These are phyloP conservation scores for Cynanchum wilfordii DNA, from an alignment of 257 asterid species.

Conservation along the genomic window DNA sequence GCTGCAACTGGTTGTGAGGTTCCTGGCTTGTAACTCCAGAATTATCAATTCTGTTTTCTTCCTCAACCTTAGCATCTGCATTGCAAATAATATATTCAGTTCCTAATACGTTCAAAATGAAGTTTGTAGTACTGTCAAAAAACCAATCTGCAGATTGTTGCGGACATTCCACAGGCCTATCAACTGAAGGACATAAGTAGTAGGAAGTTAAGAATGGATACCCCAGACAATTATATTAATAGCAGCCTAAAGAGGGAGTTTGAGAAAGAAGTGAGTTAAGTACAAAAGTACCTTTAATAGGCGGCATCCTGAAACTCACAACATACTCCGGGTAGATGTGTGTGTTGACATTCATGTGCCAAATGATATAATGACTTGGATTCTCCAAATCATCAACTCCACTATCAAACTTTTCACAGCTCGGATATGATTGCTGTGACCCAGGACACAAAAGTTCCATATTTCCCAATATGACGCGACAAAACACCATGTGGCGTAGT, in stretches of 20 bases:
- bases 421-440: slow-evolving; percentile 24
- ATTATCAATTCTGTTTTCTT: slow-evolving; percentile 26
- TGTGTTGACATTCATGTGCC: slow-evolving; percentile 23
- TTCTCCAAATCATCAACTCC: slow-evolving; percentile 26
- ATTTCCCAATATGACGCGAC: slow-evolving; percentile 23
- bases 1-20: slow-evolving; percentile 22
- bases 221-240: background rate
- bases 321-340: slow-evolving; percentile 26
- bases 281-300: slow-evolving; percentile 8
- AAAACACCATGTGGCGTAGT: slow-evolving; percentile 10
- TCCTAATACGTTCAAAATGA: background rate
- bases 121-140: background rate
- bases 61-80: slow-evolving; percentile 21
- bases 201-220: background rate
- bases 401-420: slow-evolving; percentile 23
- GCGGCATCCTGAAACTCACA: slow-evolving; percentile 22
- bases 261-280: background rate
- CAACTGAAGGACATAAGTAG: background rate
- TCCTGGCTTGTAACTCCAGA: slow-evolving; percentile 33
- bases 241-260: background rate
- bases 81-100: background rate
- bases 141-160: background rate
- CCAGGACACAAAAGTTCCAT: slow-evolving; percentile 21
- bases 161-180: background rate
- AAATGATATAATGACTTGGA: slow-evolving; percentile 26